phyloP scores from a whole-genome alignment of 495 filamentous ascomycete species.

The Annulohypoxylon nitens region DNA sequence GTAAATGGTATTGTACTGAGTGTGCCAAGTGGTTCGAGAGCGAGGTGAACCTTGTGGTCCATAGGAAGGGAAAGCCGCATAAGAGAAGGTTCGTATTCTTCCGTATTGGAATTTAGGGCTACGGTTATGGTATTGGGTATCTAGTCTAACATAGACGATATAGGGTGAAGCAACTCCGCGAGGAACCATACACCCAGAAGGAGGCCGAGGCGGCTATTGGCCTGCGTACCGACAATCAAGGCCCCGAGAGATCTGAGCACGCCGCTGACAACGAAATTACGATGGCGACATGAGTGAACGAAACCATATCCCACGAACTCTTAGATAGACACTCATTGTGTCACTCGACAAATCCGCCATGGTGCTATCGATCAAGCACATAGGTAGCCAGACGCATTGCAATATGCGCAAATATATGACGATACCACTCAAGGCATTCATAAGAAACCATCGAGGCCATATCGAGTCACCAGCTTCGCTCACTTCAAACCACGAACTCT shows the following conservation, averaged over 20 bases:
- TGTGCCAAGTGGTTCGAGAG: conserved; percentile 97
- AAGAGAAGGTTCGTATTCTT: conserved; percentile 78
- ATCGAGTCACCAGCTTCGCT: conserved; percentile 24
- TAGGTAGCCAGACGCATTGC: background rate
- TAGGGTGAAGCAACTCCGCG: conserved; percentile 79
- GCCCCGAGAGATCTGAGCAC: conserved; percentile 32
- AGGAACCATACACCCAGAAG: conserved; percentile 87
- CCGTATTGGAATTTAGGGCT: background rate
- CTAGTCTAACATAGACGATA: conserved; percentile 40
- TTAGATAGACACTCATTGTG: background rate
- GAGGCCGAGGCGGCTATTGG: conserved; percentile 86
- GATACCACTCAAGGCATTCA: background rate
- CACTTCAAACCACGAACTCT: conserved; percentile 51
- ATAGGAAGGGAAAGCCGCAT: conserved; percentile 89
- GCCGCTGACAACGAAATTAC: conserved; percentile 44
- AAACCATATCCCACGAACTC: background rate
- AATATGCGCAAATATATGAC: conserved; percentile 3
- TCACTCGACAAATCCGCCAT: background rate
- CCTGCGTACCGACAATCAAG: conserved; percentile 71
- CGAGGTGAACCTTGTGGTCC: conserved; percentile 78
- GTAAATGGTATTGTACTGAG: conserved; percentile 88
- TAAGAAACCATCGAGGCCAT: background rate
- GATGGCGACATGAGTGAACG: conserved; percentile 43
- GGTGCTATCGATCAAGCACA: background rate
- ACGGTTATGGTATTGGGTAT: conserved; percentile 24